phyloP scores from a whole-genome alignment of 2,329 filamentous ascomycete genomes.

The Lasiodiplodia sp. region DNA sequence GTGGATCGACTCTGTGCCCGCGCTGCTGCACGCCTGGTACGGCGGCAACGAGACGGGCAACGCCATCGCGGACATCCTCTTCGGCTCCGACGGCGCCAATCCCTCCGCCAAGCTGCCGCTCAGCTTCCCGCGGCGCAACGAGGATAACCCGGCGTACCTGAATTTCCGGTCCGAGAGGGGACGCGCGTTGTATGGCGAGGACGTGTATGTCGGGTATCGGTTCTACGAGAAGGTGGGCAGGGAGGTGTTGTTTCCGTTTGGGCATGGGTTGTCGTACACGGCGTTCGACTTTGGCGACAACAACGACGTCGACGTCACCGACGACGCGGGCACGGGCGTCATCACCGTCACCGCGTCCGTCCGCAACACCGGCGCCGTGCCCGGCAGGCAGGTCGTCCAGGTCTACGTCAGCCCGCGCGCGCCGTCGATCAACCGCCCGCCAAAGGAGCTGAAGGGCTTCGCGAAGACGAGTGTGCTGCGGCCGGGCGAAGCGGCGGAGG shows the following conservation, averaged over 20 bases:
- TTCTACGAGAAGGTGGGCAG: constrained; percentile 66
- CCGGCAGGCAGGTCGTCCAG: constrained; percentile 70
- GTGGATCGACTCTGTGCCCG: constrained; percentile 69
- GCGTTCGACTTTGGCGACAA: constrained; percentile 52
- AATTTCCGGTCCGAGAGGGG: constrained; percentile 70
- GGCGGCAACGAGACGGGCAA: constrained; percentile 70
- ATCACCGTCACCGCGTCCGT: constrained; percentile 51
- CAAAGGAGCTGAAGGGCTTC: constrained; percentile 74
- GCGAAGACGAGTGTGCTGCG: constrained; percentile 67
- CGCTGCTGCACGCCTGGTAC: constrained; percentile 75
- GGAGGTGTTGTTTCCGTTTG: constrained; percentile 67
- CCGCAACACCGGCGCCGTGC: constrained; percentile 60
- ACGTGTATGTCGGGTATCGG: constrained; percentile 36
- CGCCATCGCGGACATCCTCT: constrained; percentile 69
- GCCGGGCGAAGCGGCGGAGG: constrained; percentile 63
- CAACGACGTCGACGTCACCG: constrained; percentile 1
- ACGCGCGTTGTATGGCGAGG: constrained; percentile 41
- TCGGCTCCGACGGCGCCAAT: constrained; percentile 68
- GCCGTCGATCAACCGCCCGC: constrained; percentile 64
- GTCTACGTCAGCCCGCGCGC: constrained; percentile 68
- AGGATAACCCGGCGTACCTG: constrained; percentile 70
- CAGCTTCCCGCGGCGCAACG: constrained; percentile 69
- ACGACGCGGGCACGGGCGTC: too few relatives aligned
- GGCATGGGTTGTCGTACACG: constrained; percentile 69
- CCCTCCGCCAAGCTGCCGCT: constrained; percentile 69